These are phyloP conservation scores for Tricholoma bakamatsutake DNA, from an alignment of 768 basidiomycete genomes.

Conservation along the genomic window DNA sequence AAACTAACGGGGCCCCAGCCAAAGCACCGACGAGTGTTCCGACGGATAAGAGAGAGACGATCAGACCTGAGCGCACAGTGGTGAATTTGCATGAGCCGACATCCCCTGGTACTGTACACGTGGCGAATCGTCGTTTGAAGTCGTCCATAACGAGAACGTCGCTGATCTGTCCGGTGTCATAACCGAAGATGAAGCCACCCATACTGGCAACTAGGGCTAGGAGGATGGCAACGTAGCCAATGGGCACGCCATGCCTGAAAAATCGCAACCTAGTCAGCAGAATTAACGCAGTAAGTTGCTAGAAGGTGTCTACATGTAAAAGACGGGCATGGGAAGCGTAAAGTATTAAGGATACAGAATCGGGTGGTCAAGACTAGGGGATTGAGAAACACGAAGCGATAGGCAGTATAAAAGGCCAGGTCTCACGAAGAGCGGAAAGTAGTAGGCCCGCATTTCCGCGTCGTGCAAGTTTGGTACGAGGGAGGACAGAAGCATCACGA, in stretches of 20 bases:
- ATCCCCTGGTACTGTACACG: slow-evolving; percentile 35
- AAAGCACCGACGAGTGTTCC: slow-evolving; percentile 64
- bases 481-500: too few species aligned
- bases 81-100: slow-evolving; percentile 45
- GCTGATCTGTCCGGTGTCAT: slow-evolving; percentile 75
- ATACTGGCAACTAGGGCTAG: slow-evolving; percentile 64
- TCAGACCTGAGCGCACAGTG: slow-evolving; percentile 54
- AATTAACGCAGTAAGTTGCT: not conserved
- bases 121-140: slow-evolving; percentile 59
- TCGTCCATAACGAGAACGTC: slow-evolving; percentile 71
- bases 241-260: slow-evolving; percentile 50
- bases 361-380: too few species aligned
- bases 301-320: slow-evolving; percentile 12
- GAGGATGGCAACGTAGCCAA: slow-evolving; percentile 58
- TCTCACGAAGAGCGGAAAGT: too few species aligned
- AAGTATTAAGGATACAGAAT: too few species aligned
- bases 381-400: too few species aligned
- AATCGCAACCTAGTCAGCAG: not conserved
- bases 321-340: slow-evolving; percentile 10
- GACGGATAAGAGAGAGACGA: slow-evolving; percentile 66
- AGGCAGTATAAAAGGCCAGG: too few species aligned
- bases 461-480: too few species aligned
- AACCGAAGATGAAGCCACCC: slow-evolving; percentile 66
- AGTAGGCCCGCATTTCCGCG: too few species aligned
- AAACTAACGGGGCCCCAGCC: slow-evolving; percentile 51